These are phyloP conservation scores for Colletotrichum caudatum DNA, from an alignment of 2,329 filamentous ascomycete species.

Conservation along the genomic window DNA sequence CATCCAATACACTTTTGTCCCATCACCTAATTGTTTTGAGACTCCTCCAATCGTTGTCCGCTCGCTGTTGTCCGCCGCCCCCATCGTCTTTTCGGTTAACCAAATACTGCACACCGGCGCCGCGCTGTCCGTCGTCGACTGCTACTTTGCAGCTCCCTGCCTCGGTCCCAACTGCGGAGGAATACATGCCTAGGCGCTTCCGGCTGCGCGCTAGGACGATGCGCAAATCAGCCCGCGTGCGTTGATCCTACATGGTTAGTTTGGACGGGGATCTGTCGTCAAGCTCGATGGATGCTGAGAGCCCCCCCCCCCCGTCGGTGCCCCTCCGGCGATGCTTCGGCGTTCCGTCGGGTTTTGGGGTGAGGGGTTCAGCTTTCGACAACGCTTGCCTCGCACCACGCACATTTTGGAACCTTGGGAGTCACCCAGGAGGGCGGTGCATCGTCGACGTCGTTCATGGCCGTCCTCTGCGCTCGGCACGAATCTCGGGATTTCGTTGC, in stretches of 20 bases:
- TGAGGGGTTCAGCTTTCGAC: slow-evolving; percentile 30
- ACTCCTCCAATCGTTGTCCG: slow-evolving; percentile 17
- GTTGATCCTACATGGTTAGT: slow-evolving; percentile 3
- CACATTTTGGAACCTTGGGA: not conserved
- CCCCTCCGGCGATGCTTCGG: slow-evolving; percentile 37
- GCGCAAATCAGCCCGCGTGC: slow-evolving; percentile 26
- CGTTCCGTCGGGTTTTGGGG: slow-evolving; percentile 35
- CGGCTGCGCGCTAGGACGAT: slow-evolving; percentile 4
- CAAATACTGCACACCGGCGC: slow-evolving; percentile 24
- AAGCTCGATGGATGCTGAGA: slow-evolving; percentile 27
- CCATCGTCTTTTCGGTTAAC: slow-evolving; percentile 14
- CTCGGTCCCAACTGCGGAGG: slow-evolving; percentile 16
- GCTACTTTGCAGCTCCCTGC: not conserved
- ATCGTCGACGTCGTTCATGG: not conserved
- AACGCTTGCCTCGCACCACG: slow-evolving; percentile 11
- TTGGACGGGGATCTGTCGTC: slow-evolving; percentile 40
- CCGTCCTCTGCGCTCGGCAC: slow-evolving; percentile 7
- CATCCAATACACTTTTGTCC: slow-evolving; percentile 28
- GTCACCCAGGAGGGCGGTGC: slow-evolving; percentile 2
- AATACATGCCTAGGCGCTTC: slow-evolving; percentile 5
- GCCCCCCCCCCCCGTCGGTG: not conserved
- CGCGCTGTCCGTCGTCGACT: not conserved
- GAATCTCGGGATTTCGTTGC: slow-evolving; percentile 17
- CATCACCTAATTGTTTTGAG: slow-evolving; percentile 27
- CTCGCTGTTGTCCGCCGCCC: not conserved